Percentiles rank a stretch among this genome's conserved stretches.
Evolutionary conservation across 1,284 basidiomycete genomes (phyloP).

Genomic region (Pseudozyma tsukubaensis): DNA sequence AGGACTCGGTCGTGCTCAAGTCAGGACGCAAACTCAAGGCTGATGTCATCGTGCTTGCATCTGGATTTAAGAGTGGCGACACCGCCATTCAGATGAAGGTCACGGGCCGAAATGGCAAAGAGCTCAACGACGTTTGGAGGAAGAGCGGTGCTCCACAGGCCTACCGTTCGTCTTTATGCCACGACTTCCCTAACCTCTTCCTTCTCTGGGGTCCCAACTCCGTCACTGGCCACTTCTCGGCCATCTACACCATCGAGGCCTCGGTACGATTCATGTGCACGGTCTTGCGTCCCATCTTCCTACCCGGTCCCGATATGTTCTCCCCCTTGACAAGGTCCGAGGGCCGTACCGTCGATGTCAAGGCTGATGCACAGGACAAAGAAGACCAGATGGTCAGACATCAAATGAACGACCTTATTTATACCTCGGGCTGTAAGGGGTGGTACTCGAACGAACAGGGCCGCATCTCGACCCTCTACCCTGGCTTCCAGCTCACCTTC

Average conservation of each 20-base stretch:
- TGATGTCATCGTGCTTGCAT: constrained; percentile 46
- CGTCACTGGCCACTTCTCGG: constrained; percentile 50
- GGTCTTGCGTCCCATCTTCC: constrained; percentile 28
- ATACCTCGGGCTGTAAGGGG: constrained; percentile 37
- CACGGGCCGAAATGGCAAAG: constrained; percentile 29
- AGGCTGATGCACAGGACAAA: constrained; percentile 34
- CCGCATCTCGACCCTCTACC: constrained; percentile 30
- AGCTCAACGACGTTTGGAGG: constrained; percentile 40
- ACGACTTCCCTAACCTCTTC: constrained; percentile 56
- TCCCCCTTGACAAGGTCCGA: constrained; percentile 8
- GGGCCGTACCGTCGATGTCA: constrained; percentile 31
- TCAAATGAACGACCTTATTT: constrained; percentile 44
- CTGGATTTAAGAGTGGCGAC: constrained; percentile 47
- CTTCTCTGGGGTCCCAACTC: constrained; percentile 49
- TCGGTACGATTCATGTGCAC: constrained; percentile 28
- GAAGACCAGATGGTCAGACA: constrained; percentile 31
- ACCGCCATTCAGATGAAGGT: constrained; percentile 37
- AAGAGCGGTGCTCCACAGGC: constrained; percentile 36
- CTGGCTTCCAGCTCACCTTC: constrained; percentile 32
- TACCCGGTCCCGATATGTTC: background rate
- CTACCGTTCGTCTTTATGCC: constrained; percentile 46
- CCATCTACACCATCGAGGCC: constrained; percentile 40
- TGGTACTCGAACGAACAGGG: constrained; percentile 46
- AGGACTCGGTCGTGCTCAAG: constrained; percentile 33
- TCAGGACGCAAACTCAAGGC: constrained; percentile 38